Evolutionary conservation across 2,329 filamentous ascomycete species (phyloP).

Genomic region (Botrytis hyacinthi): DNA sequence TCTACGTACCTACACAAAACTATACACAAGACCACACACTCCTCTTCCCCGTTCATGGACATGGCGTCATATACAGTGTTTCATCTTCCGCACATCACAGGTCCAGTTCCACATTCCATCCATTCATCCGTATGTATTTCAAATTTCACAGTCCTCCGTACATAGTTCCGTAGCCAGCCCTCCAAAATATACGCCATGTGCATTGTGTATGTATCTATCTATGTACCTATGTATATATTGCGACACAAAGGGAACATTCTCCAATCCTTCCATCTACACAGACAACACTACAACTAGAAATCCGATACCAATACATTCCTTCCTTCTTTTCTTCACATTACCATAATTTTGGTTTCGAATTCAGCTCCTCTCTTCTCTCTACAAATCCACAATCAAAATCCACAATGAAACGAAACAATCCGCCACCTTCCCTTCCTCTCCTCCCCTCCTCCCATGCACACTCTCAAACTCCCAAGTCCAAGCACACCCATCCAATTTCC

Average conservation of each 20-base stretch:
- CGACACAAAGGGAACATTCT: not conserved
- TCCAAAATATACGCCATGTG: not conserved
- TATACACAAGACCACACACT: too few relatives aligned
- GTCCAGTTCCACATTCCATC: not conserved
- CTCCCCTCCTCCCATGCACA: not conserved
- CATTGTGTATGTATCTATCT: not conserved
- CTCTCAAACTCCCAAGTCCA: not conserved
- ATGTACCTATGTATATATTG: not conserved
- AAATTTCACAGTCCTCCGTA: not conserved
- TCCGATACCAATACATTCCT: not conserved
- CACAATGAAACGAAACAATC: not conserved
- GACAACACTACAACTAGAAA: not conserved
- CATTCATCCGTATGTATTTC: not conserved
- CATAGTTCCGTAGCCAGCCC: not conserved
- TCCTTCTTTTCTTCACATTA: not conserved
- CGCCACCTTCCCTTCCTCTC: not conserved
- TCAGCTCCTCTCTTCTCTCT: not conserved
- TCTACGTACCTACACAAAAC: not conserved
- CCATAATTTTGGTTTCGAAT: not conserved
- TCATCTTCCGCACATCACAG: not conserved
- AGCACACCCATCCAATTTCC: not conserved
- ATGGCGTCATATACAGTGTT: not conserved
- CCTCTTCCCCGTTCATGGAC: not conserved
- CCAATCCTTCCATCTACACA: not conserved
- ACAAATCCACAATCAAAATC: not conserved